These are phyloP conservation scores for Penicillium salamii DNA, from an alignment of 495 filamentous ascomycete species.

Conservation along the genomic window DNA sequence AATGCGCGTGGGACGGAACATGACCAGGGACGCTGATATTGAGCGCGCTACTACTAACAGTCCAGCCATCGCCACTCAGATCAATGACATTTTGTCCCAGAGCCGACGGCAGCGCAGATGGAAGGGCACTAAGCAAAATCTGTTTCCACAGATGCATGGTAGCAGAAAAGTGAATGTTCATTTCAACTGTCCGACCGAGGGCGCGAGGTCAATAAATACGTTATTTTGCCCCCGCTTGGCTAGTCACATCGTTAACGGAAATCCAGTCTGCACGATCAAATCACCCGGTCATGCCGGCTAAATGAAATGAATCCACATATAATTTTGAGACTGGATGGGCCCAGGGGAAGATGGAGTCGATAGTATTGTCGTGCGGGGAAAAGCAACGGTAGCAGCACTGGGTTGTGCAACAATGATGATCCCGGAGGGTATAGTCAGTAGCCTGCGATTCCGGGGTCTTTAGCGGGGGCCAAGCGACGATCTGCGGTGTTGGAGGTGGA, in stretches of 20 bases:
- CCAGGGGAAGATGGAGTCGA: background rate
- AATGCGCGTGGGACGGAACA: conserved; percentile 61
- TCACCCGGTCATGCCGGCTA: background rate
- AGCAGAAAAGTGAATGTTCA: background rate
- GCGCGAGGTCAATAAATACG: background rate
- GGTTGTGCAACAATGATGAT: conserved; percentile 1
- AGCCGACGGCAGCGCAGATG: conserved; percentile 10
- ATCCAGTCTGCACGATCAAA: background rate
- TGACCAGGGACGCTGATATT: conserved; percentile 57
- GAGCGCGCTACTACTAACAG: conserved; percentile 46
- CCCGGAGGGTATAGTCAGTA: conserved; percentile 4
- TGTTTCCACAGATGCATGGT: conserved; percentile 21
- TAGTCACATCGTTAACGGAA: background rate
- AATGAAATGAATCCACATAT: background rate
- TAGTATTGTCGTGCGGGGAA: conserved; percentile 11
- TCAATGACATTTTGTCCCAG: conserved; percentile 44
- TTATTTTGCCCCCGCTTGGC: background rate
- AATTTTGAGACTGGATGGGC: background rate
- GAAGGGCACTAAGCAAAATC: conserved; percentile 12
- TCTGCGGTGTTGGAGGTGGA: conserved; percentile 19
- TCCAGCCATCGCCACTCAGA: conserved; percentile 54
- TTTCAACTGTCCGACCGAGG: background rate
- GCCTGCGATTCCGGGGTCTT: conserved; percentile 4
- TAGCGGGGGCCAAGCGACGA: conserved; percentile 18
- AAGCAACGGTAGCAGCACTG: conserved; percentile 26